Evolutionary conservation across 129 eudicot species (phyloP).

Genomic region (Centrapalus pauciflorus): DNA sequence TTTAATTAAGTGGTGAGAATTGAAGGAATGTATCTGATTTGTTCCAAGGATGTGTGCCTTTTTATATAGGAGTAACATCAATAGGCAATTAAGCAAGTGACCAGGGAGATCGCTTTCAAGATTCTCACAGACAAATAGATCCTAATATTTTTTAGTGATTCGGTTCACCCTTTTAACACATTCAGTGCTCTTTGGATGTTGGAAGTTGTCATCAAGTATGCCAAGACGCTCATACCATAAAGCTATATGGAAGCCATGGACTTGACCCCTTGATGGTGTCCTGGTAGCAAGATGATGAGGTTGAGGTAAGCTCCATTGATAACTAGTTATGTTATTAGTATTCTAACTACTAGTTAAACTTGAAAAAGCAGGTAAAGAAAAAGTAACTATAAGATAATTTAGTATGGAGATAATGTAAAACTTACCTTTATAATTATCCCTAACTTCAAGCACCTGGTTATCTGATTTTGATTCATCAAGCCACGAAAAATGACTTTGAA

Average conservation of each 20-base stretch:
- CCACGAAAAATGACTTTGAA: too few species aligned
- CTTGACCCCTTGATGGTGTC: conserved; percentile 45
- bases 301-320: conserved; percentile 60
- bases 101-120: conserved; percentile 49
- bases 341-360: too few species aligned
- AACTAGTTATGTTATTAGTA: too few species aligned
- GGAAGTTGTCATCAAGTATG: conserved; percentile 41
- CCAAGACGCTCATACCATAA: too few species aligned
- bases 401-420: too few species aligned
- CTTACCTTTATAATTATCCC: too few species aligned
- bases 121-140: conserved; percentile 31
- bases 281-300: conserved; percentile 34
- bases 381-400: too few species aligned
- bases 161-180: conserved; percentile 38
- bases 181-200: conserved; percentile 31
- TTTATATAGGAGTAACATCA: conserved; percentile 37
- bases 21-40: too few species aligned
- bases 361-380: too few species aligned
- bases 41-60: conserved; percentile 42
- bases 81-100: conserved; percentile 49
- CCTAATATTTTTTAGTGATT: conserved; percentile 50
- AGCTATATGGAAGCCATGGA: conserved; percentile 53
- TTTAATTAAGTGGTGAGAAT: too few species aligned
- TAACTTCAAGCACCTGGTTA: too few species aligned
- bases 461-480: too few species aligned